A percentile compares a stretch with the other conserved stretches of the same genome.
These are phyloP conservation scores for Nannochloropsis gaditana DNA, from an alignment of 108 stramenopile genomes.

Conservation along the genomic window DNA sequence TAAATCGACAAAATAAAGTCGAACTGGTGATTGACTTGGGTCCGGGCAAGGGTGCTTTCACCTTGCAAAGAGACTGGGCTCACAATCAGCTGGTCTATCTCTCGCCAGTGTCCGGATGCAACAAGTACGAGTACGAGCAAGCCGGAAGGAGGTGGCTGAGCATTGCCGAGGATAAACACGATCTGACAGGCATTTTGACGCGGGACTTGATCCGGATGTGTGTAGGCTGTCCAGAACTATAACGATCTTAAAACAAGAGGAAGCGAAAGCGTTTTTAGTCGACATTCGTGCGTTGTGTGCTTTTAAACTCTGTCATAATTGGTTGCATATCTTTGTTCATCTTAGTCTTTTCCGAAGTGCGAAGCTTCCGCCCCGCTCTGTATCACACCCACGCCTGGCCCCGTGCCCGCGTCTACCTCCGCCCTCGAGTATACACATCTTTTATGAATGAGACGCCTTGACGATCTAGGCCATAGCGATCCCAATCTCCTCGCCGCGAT, in stretches of 20 bases:
- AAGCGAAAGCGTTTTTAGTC: not conserved
- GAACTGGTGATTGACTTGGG: not conserved
- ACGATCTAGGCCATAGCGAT: not conserved
- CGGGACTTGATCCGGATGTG: slow-evolving; percentile 17
- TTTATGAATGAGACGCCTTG: no score
- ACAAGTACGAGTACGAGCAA: not conserved
- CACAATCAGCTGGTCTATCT: not conserved
- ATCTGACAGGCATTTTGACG: not conserved
- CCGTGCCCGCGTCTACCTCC: no score
- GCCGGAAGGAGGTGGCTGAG: not conserved
- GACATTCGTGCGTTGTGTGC: no score
- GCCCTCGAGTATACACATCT: no score
- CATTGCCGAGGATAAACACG: not conserved
- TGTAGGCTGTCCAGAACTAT: not conserved
- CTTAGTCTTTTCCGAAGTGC: no score
- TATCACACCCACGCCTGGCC: no score
- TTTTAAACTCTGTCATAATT: no score
- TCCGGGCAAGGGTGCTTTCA: not conserved
- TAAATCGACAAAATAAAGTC: not conserved
- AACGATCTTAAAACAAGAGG: not conserved
- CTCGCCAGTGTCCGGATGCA: not conserved
- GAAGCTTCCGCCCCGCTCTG: no score
- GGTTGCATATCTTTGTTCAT: no score
- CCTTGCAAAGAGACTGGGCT: not conserved
- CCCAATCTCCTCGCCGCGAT: not conserved